Conservation (phyloP, 345 rosid species). For the Linum usitatissimum region DNA sequence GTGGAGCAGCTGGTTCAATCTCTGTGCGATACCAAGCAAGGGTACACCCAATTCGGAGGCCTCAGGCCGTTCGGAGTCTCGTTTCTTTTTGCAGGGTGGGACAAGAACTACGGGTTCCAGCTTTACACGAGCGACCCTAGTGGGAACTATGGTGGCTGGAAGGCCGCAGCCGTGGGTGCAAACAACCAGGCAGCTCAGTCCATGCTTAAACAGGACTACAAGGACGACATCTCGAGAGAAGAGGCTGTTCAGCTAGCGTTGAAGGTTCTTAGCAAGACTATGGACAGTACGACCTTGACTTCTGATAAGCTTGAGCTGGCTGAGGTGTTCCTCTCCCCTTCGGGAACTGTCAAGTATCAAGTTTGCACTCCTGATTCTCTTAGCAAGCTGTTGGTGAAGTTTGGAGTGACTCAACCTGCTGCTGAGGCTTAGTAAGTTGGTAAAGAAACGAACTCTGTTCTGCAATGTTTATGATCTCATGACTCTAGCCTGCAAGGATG, state of each 20-base stretch:
- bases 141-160: conserved; percentile 94
- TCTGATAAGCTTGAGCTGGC: conserved; percentile 92
- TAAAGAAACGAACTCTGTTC: neutral
- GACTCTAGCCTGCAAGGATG: neutral
- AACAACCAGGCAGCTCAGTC: conserved; percentile 98
- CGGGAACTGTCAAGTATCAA: conserved; percentile 81
- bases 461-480: neutral
- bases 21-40: conserved; percentile 92
- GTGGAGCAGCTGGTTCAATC: conserved; percentile 96
- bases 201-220: conserved; percentile 90
- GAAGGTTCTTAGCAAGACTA: conserved; percentile 90
- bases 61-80: conserved; percentile 96
- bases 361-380: conserved; percentile 67
- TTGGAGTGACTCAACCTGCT: conserved; percentile 72
- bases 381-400: conserved; percentile 63
- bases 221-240: conserved; percentile 76
- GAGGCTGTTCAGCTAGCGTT: conserved; percentile 84
- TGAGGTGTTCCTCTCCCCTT: conserved; percentile 65
- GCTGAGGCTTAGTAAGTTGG: conserved; percentile 45
- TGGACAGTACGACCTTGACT: conserved; percentile 96
- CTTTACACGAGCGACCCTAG: conserved; percentile 95
- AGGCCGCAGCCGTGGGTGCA: conserved; percentile 92
- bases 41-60: conserved; percentile 94
- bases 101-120: conserved; percentile 82
- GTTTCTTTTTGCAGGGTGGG: conserved; percentile 92